Evolutionary conservation across 1,284 basidiomycete genomes (phyloP).

Genomic region (Irpex lacteus): DNA sequence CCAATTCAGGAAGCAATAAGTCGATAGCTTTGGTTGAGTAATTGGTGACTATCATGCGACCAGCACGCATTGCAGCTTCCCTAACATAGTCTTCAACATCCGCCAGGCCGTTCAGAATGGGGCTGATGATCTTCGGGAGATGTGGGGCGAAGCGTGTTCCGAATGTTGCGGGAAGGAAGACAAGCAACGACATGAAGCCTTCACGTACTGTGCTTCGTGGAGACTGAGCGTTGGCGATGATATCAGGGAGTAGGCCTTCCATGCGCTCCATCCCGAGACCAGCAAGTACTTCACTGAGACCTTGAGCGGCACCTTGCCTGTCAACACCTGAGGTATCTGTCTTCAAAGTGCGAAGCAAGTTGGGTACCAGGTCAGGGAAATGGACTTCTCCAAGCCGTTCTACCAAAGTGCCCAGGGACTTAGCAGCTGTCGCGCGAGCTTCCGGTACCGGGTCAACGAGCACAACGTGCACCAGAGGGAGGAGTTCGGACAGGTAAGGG

Average conservation of each 20-base stretch:
- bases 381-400: conserved; percentile 94
- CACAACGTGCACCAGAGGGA: conserved; percentile 91
- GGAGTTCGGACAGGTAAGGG: conserved; percentile 87
- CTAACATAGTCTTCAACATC: conserved; percentile 94
- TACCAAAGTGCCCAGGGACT: conserved; percentile 95
- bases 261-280: conserved; percentile 97
- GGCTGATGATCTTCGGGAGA: conserved; percentile 90
- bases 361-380: conserved; percentile 94
- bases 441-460: conserved; percentile 96
- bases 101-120: conserved; percentile 90
- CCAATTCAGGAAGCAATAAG: conserved; percentile 91
- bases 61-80: conserved; percentile 98
- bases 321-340: conserved; percentile 96
- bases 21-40: conserved; percentile 94
- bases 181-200: conserved; percentile 97
- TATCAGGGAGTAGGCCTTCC: conserved; percentile 92
- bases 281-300: conserved; percentile 93
- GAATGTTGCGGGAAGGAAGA: conserved; percentile 96
- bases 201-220: conserved; percentile 91
- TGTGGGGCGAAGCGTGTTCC: conserved; percentile 96
- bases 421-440: conserved; percentile 95
- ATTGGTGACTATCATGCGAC: conserved; percentile 97
- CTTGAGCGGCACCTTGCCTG: conserved; percentile 96
- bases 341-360: conserved; percentile 87
- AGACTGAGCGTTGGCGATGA: conserved; percentile 89